These are phyloP conservation scores for Epichloe glyceriae DNA, from an alignment of 2,329 filamentous ascomycete genomes.

Conservation along the genomic window DNA sequence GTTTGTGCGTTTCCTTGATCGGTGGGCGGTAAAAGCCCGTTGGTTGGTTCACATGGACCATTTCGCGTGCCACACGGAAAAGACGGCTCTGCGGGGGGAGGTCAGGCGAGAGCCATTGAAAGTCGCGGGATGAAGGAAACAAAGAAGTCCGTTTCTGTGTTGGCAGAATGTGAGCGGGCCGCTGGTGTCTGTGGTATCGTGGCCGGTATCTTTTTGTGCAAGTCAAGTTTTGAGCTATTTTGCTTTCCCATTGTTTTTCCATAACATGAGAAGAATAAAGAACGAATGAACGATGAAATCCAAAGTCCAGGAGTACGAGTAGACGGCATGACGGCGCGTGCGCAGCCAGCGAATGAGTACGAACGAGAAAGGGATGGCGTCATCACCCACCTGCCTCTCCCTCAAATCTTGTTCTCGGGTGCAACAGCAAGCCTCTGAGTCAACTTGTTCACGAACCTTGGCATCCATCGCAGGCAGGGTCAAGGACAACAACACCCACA, in stretches of 20 bases:
- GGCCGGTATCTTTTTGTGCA: background rate
- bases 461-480: no score
- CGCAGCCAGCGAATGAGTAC: no score
- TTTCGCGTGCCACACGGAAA: background rate
- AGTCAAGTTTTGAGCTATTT: background rate
- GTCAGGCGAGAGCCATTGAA: background rate
- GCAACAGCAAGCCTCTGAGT: no score
- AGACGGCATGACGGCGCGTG: no score
- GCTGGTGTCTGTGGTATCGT: background rate
- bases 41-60: background rate
- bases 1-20: background rate
- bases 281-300: no score
- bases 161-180: background rate
- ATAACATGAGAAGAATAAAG: no score
- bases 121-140: background rate
- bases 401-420: no score
- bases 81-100: background rate
- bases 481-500: no score
- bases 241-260: background rate
- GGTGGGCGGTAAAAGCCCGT: background rate
- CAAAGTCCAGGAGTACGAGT: no score
- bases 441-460: no score
- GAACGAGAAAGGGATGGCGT: no score
- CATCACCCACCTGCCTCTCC: accelerated
- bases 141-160: background rate